Evolutionary conservation across 2,329 filamentous ascomycete genomes (phyloP).

Genomic region (Talaromyces sp.): DNA sequence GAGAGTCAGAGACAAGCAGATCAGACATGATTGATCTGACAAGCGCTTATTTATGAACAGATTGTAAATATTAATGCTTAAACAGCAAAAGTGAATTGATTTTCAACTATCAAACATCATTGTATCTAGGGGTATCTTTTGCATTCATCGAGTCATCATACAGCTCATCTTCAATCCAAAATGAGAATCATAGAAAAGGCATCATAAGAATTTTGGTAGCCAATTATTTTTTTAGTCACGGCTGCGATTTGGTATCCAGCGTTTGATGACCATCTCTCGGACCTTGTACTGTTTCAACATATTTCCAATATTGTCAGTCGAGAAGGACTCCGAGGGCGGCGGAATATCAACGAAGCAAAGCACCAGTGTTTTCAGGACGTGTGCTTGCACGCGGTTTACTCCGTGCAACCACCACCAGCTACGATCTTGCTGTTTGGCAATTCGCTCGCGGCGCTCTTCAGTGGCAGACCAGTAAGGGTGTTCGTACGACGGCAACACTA

Average conservation of each 20-base stretch:
- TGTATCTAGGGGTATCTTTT: conserved; percentile 9
- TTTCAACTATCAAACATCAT: background rate
- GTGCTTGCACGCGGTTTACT: conserved; percentile 80
- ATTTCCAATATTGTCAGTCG: conserved; percentile 52
- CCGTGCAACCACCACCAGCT: conserved; percentile 64
- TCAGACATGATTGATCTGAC: no score
- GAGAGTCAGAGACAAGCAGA: background rate
- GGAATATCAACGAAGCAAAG: conserved; percentile 90
- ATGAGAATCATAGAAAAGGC: background rate
- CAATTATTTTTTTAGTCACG: conserved; percentile 43
- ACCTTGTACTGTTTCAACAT: conserved; percentile 68
- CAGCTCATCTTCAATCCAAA: background rate
- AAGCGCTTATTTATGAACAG: background rate
- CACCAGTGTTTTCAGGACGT: conserved; percentile 85
- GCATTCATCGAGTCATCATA: conserved; percentile 10
- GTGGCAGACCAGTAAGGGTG: conserved; percentile 63
- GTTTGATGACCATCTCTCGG: conserved; percentile 71
- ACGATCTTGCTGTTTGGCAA: conserved; percentile 41
- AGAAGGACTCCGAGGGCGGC: conserved; percentile 50
- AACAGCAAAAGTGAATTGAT: background rate
- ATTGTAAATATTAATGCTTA: background rate
- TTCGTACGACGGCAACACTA: conserved; percentile 77
- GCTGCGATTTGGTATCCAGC: conserved; percentile 81
- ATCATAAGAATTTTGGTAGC: background rate
- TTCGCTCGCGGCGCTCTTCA: conserved; percentile 44